Evolutionary conservation across 1,284 basidiomycete species (phyloP).

Genomic region (Ustilago vetiveriae): DNA sequence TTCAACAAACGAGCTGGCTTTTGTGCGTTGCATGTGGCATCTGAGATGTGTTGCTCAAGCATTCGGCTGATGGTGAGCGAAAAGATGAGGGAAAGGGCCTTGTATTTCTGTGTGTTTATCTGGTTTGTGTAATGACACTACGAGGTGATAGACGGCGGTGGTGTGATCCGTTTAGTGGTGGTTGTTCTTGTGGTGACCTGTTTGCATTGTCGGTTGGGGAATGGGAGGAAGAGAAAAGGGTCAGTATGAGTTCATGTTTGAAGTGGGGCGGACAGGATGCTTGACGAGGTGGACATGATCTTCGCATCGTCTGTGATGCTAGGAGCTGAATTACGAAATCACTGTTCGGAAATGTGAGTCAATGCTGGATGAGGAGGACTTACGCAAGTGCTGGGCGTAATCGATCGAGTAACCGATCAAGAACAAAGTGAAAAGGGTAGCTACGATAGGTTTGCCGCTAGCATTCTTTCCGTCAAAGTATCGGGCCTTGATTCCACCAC

Average conservation of each 20-base stretch:
- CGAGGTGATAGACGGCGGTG: not conserved
- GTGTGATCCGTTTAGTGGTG: conserved; percentile 35
- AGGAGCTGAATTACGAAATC: no score
- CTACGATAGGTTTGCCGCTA: conserved; percentile 77
- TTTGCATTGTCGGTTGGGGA: conserved; percentile 1
- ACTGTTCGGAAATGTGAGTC: no score
- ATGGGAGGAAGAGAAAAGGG: not conserved
- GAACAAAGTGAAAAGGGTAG: conserved; percentile 79
- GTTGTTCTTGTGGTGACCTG: conserved; percentile 58
- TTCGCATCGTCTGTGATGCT: no score
- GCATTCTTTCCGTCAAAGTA: conserved; percentile 89
- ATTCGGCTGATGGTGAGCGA: not conserved
- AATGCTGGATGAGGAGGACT: no score
- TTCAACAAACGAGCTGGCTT: no score
- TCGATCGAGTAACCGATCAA: conserved; percentile 74
- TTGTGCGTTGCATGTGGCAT: no score
- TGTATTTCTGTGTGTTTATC: not conserved
- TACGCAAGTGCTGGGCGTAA: conserved; percentile 58
- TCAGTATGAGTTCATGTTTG: conserved; percentile 5
- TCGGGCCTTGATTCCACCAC: conserved; percentile 78
- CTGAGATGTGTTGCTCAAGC: no score
- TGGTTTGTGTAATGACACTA: not conserved
- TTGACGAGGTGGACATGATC: no score
- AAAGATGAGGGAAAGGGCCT: not conserved
- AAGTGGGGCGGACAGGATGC: no score